Percentiles rank a stretch among this genome's conserved stretches.
Conservation (phyloP, 2,329 filamentous ascomycete genomes). For the Alternaria incomplexa region DNA sequence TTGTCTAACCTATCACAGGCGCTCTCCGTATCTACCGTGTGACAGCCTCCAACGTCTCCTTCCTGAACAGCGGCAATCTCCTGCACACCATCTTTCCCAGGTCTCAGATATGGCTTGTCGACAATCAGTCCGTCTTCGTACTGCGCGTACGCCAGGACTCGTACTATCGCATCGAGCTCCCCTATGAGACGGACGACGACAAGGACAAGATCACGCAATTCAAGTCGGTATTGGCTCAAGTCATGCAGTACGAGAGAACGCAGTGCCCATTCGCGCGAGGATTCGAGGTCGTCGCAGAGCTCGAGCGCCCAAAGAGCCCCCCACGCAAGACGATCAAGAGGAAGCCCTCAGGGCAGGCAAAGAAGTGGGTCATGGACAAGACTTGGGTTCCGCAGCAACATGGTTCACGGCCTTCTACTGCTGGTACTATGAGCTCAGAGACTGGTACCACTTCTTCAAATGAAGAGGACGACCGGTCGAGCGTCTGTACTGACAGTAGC, state of each 20-base stretch:
- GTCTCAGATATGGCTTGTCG: slow-evolving; percentile 93
- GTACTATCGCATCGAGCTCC: slow-evolving; percentile 90
- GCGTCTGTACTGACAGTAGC: slow-evolving; percentile 39
- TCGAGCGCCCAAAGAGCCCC: slow-evolving; percentile 70
- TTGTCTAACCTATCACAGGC: slow-evolving; percentile 54
- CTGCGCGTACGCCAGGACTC: slow-evolving; percentile 81
- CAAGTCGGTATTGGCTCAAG: slow-evolving; percentile 71
- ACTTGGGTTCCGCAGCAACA: slow-evolving; percentile 57
- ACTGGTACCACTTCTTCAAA: slow-evolving; percentile 38
- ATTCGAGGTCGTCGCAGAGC: slow-evolving; percentile 76
- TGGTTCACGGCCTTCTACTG: slow-evolving; percentile 37
- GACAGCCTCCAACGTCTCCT: slow-evolving; percentile 78
- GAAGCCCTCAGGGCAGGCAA: slow-evolving; percentile 60
- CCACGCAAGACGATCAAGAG: slow-evolving; percentile 58
- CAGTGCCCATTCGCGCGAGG: slow-evolving; percentile 81
- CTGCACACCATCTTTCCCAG: slow-evolving; percentile 86
- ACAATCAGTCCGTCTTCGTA: slow-evolving; percentile 84
- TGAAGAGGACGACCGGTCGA: slow-evolving; percentile 45
- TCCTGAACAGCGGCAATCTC: slow-evolving; percentile 82
- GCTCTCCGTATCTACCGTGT: slow-evolving; percentile 84
- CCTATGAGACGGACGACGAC: slow-evolving; percentile 69
- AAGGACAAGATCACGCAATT: slow-evolving; percentile 68
- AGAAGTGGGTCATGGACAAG: slow-evolving; percentile 57
- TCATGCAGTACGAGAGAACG: slow-evolving; percentile 87
- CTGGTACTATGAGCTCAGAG: slow-evolving; percentile 38